These are phyloP conservation scores for Phytophthora capsici DNA, from an alignment of 352 stramenopile species.

Conservation along the genomic window DNA sequence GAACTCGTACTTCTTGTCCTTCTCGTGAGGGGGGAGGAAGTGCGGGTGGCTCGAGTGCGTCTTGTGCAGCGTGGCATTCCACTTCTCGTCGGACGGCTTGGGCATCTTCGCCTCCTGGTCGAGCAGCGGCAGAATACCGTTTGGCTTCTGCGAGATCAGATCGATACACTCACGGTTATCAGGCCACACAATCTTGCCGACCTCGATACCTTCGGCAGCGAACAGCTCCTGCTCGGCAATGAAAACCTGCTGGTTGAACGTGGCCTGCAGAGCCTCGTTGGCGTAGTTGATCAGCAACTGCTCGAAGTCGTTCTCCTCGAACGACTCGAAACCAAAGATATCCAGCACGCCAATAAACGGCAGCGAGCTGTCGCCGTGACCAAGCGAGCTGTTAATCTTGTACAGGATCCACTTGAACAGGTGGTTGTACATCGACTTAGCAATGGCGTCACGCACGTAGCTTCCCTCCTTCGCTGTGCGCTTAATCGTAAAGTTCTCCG, in stretches of 20 bases:
- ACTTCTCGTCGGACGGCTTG: constrained; percentile 87
- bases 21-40: constrained; percentile 83
- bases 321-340: constrained; percentile 98
- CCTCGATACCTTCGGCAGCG: constrained; percentile 78
- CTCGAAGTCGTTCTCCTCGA: constrained; percentile 94
- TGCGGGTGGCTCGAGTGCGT: constrained; percentile 72
- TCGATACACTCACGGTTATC: constrained; percentile 90
- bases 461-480: constrained; percentile 79
- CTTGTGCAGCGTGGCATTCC: constrained; percentile 85
- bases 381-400: constrained; percentile 85
- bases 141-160: constrained; percentile 80
- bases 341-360: constrained; percentile 95
- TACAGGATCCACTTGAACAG: constrained; percentile 88
- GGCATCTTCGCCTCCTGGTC: constrained; percentile 85
- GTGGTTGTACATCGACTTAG: constrained; percentile 94
- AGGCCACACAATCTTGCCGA: constrained; percentile 83
- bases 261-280: constrained; percentile 89
- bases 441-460: constrained; percentile 92
- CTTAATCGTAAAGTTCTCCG: constrained; percentile 84
- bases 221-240: constrained; percentile 88
- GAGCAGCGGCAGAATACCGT: constrained; percentile 80
- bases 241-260: constrained; percentile 92
- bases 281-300: constrained; percentile 92
- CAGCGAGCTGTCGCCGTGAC: constrained; percentile 70
- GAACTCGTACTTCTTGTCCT: constrained; percentile 94